Percentiles rank a stretch among this genome's conserved stretches.
phyloP scores from a whole-genome alignment of 495 filamentous ascomycete species.

The Xylaria sp. region DNA sequence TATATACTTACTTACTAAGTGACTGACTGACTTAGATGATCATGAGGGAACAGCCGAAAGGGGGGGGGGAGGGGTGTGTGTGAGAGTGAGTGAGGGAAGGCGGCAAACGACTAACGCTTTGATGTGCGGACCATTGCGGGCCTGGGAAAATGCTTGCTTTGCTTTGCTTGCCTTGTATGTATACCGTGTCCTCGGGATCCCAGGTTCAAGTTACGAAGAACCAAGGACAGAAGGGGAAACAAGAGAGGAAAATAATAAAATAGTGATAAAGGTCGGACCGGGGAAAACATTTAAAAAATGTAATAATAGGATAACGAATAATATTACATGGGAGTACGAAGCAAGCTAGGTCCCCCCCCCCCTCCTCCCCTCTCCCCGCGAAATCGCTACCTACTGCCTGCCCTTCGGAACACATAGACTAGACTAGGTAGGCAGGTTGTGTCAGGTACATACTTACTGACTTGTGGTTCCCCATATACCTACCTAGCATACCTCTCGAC shows the following conservation, averaged over 20 bases:
- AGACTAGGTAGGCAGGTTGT: constrained; percentile 5
- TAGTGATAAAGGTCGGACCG: not conserved
- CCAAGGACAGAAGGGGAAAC: constrained; percentile 34
- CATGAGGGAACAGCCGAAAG: not conserved
- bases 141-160: constrained; percentile 6
- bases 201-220: constrained; percentile 31
- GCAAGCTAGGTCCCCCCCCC: constrained; percentile 31
- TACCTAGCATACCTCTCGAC: not conserved
- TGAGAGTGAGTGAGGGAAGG: too few species aligned
- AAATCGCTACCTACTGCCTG: constrained; percentile 1
- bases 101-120: constrained; percentile 12
- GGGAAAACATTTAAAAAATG: not conserved
- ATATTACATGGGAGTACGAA: constrained; percentile 24
- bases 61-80: too few species aligned
- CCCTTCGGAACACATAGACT: not conserved
- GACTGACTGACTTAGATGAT: too few species aligned
- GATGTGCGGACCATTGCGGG: constrained; percentile 21
- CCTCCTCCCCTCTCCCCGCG: too few species aligned
- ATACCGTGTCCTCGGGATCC: constrained; percentile 28
- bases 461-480: not conserved
- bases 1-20: too few species aligned
- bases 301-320: not conserved
- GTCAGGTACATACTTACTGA: not conserved
- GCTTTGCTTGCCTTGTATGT: too few species aligned
- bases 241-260: not conserved